phyloP scores from a whole-genome alignment of 257 asterid genomes.

The Eucommia ulmoides region DNA sequence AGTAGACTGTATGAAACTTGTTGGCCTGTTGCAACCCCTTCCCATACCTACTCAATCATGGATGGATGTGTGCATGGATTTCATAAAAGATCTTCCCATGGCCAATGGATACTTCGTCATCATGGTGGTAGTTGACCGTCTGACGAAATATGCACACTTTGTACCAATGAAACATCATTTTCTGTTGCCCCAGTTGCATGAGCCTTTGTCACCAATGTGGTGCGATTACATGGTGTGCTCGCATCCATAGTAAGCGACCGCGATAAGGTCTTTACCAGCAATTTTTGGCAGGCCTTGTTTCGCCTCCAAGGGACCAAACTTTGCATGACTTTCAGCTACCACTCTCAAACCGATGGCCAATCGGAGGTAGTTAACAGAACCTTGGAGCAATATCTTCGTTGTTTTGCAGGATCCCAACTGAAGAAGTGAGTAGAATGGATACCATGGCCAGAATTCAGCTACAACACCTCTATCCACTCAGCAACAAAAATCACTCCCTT shows the following conservation, averaged over 20 bases:
- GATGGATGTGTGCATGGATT: background rate
- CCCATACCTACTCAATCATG: background rate
- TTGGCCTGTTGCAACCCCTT: background rate
- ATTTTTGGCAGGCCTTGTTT: conserved; percentile 3
- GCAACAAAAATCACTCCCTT: background rate
- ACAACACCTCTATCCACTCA: background rate
- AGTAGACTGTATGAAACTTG: background rate
- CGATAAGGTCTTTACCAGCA: conserved; percentile 2
- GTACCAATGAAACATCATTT: background rate
- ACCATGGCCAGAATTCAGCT: background rate
- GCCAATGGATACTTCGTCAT: background rate
- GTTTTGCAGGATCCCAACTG: background rate
- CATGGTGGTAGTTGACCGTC: background rate
- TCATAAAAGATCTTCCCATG: background rate
- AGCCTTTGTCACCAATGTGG: background rate
- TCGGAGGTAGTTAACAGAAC: background rate
- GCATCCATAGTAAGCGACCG: background rate
- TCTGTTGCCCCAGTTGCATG: background rate
- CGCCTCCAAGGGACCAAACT: background rate
- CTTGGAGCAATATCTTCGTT: background rate
- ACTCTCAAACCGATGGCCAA: background rate
- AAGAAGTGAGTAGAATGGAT: background rate
- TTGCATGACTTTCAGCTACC: background rate
- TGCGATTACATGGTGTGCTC: background rate
- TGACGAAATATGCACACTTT: background rate